A percentile compares a stretch with the other conserved stretches of the same genome.
phyloP scores from a whole-genome alignment of 2,329 filamentous ascomycete species.

The Thielaviopsis cerberus region DNA sequence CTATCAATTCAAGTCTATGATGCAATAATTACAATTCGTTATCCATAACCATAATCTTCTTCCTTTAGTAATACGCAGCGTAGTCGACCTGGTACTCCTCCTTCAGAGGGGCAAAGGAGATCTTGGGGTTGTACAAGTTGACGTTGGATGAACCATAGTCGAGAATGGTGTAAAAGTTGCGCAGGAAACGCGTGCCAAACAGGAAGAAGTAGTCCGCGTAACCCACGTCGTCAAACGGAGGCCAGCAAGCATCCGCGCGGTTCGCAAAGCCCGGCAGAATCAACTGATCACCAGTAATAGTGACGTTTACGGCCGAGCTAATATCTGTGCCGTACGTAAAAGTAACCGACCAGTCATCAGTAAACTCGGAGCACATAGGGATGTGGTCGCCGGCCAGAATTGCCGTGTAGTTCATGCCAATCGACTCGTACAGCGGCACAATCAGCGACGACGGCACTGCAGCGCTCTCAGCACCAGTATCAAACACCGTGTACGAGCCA shows the following conservation, averaged over 20 bases:
- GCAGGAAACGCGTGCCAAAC: conserved; percentile 17
- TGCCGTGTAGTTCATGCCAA: conserved; percentile 20
- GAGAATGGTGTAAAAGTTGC: conserved; percentile 20
- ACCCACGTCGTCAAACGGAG: conserved; percentile 18
- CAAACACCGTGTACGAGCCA: conserved; percentile 16
- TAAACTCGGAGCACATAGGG: conserved; percentile 21
- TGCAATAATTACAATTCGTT: background rate
- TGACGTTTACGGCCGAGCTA: conserved; percentile 16
- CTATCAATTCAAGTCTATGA: background rate
- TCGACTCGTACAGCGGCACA: conserved; percentile 17
- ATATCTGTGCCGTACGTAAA: conserved; percentile 16
- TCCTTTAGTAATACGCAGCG: background rate
- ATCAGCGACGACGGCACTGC: conserved; percentile 16
- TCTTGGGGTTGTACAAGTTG: conserved; percentile 5
- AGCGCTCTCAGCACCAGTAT: conserved; percentile 18
- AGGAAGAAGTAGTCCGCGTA: conserved; percentile 16
- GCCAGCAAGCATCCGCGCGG: conserved; percentile 20
- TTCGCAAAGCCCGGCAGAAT: conserved; percentile 19
- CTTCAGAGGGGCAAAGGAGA: conserved; percentile 17
- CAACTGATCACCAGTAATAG: conserved; percentile 19
- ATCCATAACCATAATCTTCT: background rate
- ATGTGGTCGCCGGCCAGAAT: conserved; percentile 17
- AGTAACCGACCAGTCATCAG: conserved; percentile 19
- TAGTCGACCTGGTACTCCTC: conserved; percentile 3
- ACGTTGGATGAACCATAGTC: conserved; percentile 16